Conservation (phyloP, 805 yeast genomes). For the Maudiozyma pseudohumilis region DNA sequence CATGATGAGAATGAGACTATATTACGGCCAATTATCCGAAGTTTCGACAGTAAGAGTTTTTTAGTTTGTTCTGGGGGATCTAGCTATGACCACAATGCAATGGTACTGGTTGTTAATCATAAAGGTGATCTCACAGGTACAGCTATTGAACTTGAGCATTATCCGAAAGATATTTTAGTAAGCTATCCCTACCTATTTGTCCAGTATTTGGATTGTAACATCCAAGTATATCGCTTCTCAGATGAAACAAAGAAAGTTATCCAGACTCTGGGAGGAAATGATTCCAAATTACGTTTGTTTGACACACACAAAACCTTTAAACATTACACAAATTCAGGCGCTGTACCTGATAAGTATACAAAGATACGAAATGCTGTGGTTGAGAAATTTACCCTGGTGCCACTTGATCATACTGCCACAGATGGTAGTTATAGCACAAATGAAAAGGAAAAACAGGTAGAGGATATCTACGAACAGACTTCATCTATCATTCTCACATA, state of each 20-base stretch:
- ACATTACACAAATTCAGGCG: slow-evolving; percentile 6
- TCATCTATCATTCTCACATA: slow-evolving; percentile 16
- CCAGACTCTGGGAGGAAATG: slow-evolving; percentile 3
- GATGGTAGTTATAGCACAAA: slow-evolving; percentile 17
- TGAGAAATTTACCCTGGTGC: slow-evolving; percentile 19
- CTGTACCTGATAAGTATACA: slow-evolving; percentile 1
- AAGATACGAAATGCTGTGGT: slow-evolving; percentile 6
- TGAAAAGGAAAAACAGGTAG: slow-evolving; percentile 18
- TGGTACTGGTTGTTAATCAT: slow-evolving; percentile 25
- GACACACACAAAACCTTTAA: slow-evolving; percentile 11
- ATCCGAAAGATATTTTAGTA: slow-evolving; percentile 17
- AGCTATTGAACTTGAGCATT: slow-evolving; percentile 21
- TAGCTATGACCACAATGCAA: slow-evolving; percentile 17
- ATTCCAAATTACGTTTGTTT: slow-evolving; percentile 6
- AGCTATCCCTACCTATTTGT: slow-evolving; percentile 21
- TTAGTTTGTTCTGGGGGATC: slow-evolving; percentile 26
- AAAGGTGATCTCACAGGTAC: slow-evolving; percentile 27
- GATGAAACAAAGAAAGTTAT: not conserved
- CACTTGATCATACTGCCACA: slow-evolving; percentile 11
- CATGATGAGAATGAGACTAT: slow-evolving; percentile 4
- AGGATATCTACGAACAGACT: slow-evolving; percentile 11
- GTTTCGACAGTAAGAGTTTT: slow-evolving; percentile 13
- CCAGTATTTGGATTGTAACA: slow-evolving; percentile 9
- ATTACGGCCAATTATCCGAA: slow-evolving; percentile 19
- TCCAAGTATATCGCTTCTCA: slow-evolving; percentile 3